phyloP scores from a whole-genome alignment of 805 yeast species.

The Starmerella vaccinii region DNA sequence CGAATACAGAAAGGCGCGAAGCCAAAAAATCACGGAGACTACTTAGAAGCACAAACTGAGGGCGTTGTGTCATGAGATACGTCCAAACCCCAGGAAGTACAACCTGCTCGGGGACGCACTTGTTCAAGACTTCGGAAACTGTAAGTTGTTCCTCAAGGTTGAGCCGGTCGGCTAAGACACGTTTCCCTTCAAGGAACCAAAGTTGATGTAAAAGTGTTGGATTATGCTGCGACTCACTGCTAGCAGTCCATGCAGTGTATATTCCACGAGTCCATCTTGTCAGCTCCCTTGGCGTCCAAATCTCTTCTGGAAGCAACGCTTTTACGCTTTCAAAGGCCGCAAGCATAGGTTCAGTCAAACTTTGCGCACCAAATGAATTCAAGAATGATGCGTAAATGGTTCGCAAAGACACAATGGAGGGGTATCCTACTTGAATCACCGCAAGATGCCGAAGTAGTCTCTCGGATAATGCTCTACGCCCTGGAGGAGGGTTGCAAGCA shows the following conservation, averaged over 20 bases:
- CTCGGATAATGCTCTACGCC: slow-evolving; percentile 45
- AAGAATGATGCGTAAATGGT: slow-evolving; percentile 59
- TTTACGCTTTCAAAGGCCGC: slow-evolving; percentile 44
- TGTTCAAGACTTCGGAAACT: neutral
- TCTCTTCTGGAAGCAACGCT: slow-evolving; percentile 45
- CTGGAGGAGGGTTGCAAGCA: slow-evolving; percentile 86
- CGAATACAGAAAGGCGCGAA: slow-evolving; percentile 57
- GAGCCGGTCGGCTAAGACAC: slow-evolving; percentile 70
- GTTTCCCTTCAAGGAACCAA: slow-evolving; percentile 72
- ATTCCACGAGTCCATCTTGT: slow-evolving; percentile 83
- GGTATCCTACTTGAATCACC: slow-evolving; percentile 68
- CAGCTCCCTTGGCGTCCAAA: slow-evolving; percentile 81
- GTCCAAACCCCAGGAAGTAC: slow-evolving; percentile 12
- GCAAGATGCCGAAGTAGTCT: slow-evolving; percentile 60
- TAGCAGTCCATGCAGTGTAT: slow-evolving; percentile 34
- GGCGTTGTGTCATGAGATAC: slow-evolving; percentile 11
- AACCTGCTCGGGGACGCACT: neutral
- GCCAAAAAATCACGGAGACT: slow-evolving; percentile 46
- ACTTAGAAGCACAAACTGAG: slow-evolving; percentile 21
- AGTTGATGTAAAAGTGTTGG: slow-evolving; percentile 39
- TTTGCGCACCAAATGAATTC: slow-evolving; percentile 39
- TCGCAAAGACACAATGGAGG: slow-evolving; percentile 48
- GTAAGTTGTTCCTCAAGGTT: slow-evolving; percentile 2
- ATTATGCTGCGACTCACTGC: slow-evolving; percentile 10
- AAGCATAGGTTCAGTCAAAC: slow-evolving; percentile 57